phyloP scores from a whole-genome alignment of 768 basidiomycete species.

The Xerocomus brunneocitrinus region DNA sequence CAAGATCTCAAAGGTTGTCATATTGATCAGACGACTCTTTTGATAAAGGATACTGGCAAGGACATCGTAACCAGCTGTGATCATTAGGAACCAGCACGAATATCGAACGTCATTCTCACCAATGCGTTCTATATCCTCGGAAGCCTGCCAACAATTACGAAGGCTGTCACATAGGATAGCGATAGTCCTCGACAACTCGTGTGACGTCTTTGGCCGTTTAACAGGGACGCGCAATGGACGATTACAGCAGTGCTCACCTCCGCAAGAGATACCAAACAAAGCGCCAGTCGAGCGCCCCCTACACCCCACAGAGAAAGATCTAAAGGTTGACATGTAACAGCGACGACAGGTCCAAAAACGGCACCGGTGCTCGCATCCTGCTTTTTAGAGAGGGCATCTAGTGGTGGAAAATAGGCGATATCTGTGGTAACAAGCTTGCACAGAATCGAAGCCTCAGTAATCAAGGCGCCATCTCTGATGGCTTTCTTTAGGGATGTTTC shows the following conservation, averaged over 20 bases:
- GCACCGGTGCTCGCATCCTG: neutral
- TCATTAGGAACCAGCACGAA: slow-evolving; percentile 4
- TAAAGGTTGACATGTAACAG: slow-evolving; percentile 57
- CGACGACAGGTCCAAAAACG: slow-evolving; percentile 50
- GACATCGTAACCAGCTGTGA: slow-evolving; percentile 81
- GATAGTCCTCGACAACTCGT: slow-evolving; percentile 71
- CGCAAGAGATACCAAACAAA: slow-evolving; percentile 74
- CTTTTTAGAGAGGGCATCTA: slow-evolving; percentile 1
- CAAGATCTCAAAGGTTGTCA: slow-evolving; percentile 75
- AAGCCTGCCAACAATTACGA: slow-evolving; percentile 86
- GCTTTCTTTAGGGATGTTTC: slow-evolving; percentile 36
- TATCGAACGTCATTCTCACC: slow-evolving; percentile 45
- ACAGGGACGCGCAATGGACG: neutral
- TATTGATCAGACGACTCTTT: slow-evolving; percentile 72
- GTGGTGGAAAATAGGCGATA: slow-evolving; percentile 9
- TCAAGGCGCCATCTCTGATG: slow-evolving; percentile 37
- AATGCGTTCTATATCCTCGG: slow-evolving; percentile 89
- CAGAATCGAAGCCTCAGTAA: slow-evolving; percentile 38
- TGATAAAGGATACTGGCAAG: slow-evolving; percentile 66
- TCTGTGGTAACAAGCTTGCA: slow-evolving; percentile 36
- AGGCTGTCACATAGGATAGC: slow-evolving; percentile 73
- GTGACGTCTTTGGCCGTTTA: slow-evolving; percentile 49
- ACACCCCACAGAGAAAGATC: slow-evolving; percentile 79
- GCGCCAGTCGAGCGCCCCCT: slow-evolving; percentile 71
- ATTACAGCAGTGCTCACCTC: slow-evolving; percentile 40